Percentiles rank a stretch among this genome's conserved stretches.
Conservation (phyloP, 805 yeast genomes). For the Wickerhamiella musiphila region DNA sequence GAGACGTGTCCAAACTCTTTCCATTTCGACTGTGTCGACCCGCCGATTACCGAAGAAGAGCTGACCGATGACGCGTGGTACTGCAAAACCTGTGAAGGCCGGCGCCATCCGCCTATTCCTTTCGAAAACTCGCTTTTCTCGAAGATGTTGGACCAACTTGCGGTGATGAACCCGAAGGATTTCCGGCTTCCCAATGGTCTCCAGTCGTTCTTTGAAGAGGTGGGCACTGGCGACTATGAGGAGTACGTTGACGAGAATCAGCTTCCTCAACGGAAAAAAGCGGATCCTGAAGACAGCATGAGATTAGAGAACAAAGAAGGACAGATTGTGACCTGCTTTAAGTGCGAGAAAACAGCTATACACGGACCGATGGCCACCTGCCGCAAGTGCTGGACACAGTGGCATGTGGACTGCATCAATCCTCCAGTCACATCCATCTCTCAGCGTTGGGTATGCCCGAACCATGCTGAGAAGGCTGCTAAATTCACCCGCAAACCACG, state of each 20-base stretch:
- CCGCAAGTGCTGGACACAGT: slow-evolving; percentile 64
- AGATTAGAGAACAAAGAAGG: slow-evolving; percentile 49
- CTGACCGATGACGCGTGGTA: slow-evolving; percentile 85
- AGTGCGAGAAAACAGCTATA: slow-evolving; percentile 58
- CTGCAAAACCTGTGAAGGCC: slow-evolving; percentile 56
- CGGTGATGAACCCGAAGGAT: slow-evolving; percentile 45
- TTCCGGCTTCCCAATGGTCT: slow-evolving; percentile 51
- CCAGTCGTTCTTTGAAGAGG: slow-evolving; percentile 57
- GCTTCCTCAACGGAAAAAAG: slow-evolving; percentile 6
- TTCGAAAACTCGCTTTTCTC: slow-evolving; percentile 28
- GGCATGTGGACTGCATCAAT: slow-evolving; percentile 79
- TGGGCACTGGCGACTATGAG: slow-evolving; percentile 47
- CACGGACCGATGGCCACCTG: slow-evolving; percentile 47
- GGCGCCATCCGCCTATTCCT: slow-evolving; percentile 24
- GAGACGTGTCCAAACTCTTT: slow-evolving; percentile 85
- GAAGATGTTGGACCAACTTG: slow-evolving; percentile 41
- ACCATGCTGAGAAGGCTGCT: slow-evolving; percentile 17
- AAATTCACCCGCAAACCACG: slow-evolving; percentile 23
- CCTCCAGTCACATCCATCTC: slow-evolving; percentile 63
- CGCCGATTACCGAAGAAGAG: slow-evolving; percentile 59
- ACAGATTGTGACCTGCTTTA: slow-evolving; percentile 51
- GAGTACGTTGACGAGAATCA: slow-evolving; percentile 43
- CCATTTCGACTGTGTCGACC: slow-evolving; percentile 81
- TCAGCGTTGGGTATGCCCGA: slow-evolving; percentile 80
- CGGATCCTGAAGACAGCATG: slow-evolving; percentile 9